These are phyloP conservation scores for Leccinum fibrillosum DNA, from an alignment of 768 basidiomycete species.

Conservation along the genomic window DNA sequence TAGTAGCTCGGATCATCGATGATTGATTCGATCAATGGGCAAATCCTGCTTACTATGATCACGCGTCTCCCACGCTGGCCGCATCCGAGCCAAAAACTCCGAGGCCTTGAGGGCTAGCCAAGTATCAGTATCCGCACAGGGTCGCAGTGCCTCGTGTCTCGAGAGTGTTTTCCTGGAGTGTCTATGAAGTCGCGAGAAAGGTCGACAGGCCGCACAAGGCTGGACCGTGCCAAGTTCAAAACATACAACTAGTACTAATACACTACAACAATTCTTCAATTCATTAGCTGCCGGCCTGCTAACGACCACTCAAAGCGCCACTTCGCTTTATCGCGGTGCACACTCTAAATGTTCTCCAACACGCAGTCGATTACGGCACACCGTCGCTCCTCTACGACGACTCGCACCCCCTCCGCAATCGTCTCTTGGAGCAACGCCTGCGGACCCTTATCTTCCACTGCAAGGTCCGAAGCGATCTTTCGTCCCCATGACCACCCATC, in stretches of 20 bases:
- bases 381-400: constrained; percentile 54
- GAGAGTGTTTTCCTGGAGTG: background rate
- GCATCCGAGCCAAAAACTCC: background rate
- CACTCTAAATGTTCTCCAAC: constrained; percentile 38
- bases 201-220: too few species aligned
- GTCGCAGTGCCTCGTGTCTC: background rate
- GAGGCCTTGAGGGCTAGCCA: background rate
- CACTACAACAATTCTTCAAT: background rate
- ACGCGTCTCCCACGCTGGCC: background rate
- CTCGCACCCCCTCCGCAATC: constrained; percentile 48
- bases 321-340: background rate
- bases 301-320: background rate
- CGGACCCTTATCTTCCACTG: constrained; percentile 22
- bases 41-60: background rate
- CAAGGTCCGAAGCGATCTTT: constrained; percentile 32
- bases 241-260: background rate
- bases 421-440: constrained; percentile 29
- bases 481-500: constrained; percentile 63
- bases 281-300: too few species aligned
- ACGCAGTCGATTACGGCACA: constrained; percentile 68
- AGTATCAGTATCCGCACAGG: background rate
- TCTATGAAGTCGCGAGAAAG: background rate
- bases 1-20: background rate
- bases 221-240: too few species aligned
- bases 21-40: background rate